These are phyloP conservation scores for Ceratobasidium sp. DNA, from an alignment of 1,284 basidiomycete genomes.

Conservation along the genomic window DNA sequence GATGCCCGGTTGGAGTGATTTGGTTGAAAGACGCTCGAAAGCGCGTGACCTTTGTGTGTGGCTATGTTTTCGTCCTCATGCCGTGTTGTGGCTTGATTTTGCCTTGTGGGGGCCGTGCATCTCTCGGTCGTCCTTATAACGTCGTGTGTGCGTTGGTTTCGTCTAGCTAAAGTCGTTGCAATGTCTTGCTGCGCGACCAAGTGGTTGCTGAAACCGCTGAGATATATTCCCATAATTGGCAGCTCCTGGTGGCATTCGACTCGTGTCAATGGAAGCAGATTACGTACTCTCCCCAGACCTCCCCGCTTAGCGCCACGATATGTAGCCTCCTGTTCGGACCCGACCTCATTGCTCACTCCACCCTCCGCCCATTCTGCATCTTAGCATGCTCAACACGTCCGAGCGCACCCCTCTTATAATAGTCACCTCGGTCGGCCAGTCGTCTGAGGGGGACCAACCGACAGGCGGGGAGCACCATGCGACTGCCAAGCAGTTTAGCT, in stretches of 20 bases:
- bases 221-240: too few species aligned
- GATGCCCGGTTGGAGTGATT: not conserved
- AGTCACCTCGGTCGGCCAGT: not conserved
- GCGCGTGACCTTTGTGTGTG: conserved; percentile 3
- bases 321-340: conserved; percentile 2
- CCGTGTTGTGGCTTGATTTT: not conserved
- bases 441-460: not conserved
- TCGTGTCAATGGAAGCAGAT: not conserved
- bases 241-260: too few species aligned
- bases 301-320: conserved; percentile 1
- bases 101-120: not conserved
- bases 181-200: not conserved
- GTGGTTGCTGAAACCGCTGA: not conserved
- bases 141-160: too few species aligned
- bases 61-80: not conserved
- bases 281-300: not conserved
- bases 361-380: too few species aligned
- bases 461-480: conserved; percentile 1
- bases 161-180: too few species aligned
- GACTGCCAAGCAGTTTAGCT: not conserved
- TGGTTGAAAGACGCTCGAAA: not conserved
- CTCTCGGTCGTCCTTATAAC: not conserved
- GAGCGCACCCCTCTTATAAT: conserved; percentile 25
- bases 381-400: not conserved
- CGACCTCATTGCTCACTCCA: conserved; percentile 6